Evolutionary conservation across 2,329 filamentous ascomycete genomes (phyloP).

Genomic region (Fusarium decemcellulare): DNA sequence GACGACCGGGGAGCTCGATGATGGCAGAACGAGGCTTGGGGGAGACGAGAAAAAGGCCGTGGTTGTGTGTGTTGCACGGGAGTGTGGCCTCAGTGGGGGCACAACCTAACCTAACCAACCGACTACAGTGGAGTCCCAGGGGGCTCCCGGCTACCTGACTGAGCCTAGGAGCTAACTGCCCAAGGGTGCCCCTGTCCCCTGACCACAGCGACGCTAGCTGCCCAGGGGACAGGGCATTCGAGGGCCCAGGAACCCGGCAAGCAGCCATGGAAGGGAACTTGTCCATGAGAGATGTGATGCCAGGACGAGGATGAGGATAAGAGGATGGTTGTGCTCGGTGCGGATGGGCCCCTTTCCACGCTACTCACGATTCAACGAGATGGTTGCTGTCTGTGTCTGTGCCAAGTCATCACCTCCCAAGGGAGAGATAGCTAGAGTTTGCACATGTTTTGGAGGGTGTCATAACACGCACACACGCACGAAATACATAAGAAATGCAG

Average conservation of each 20-base stretch:
- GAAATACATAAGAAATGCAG: conserved; percentile 10
- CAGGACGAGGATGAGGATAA: conserved; percentile 1
- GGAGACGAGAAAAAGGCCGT: conserved; percentile 17
- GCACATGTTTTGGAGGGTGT: conserved; percentile 9
- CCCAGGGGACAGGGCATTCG: conserved; percentile 28
- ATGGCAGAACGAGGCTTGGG: conserved; percentile 15
- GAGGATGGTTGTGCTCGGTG: not conserved
- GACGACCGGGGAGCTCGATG: conserved; percentile 32
- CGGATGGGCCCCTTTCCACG: conserved; percentile 36
- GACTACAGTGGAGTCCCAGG: conserved; percentile 32
- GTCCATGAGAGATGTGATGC: conserved; percentile 13
- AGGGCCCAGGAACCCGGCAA: conserved; percentile 29
- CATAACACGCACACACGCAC: conserved; percentile 22
- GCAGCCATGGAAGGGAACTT: conserved; percentile 19
- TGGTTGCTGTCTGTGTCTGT: conserved; percentile 5
- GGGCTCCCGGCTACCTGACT: conserved; percentile 13
- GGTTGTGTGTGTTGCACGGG: conserved; percentile 30
- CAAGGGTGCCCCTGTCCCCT: conserved; percentile 35
- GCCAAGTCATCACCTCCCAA: conserved; percentile 15
- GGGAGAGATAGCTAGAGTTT: conserved; percentile 15
- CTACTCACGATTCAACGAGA: conserved; percentile 9
- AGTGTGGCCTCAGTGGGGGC: conserved; percentile 41
- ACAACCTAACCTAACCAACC: conserved; percentile 29
- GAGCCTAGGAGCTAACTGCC: conserved; percentile 16
- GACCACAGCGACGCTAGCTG: conserved; percentile 22